These are phyloP conservation scores for Akanthomyces lecanii DNA, from an alignment of 2,329 filamentous ascomycete genomes.

Conservation along the genomic window DNA sequence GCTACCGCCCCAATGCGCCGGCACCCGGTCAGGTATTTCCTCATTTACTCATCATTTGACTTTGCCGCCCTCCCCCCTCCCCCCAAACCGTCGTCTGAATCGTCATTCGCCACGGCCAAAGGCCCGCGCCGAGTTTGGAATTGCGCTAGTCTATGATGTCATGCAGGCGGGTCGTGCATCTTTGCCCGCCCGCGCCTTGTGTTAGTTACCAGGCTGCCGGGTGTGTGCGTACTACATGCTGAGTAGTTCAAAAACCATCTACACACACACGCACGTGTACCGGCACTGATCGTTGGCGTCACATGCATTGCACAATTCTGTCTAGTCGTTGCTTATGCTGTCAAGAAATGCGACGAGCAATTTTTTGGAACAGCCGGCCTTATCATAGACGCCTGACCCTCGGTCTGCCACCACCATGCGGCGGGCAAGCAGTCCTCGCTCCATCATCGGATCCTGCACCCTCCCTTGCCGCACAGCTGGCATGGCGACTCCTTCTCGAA, in stretches of 20 bases:
- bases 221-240: no score
- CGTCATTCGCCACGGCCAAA: no score
- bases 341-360: background rate
- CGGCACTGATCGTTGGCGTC: background rate
- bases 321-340: background rate
- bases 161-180: constrained; percentile 12
- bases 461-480: no score
- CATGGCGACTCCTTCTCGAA: no score
- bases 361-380: background rate
- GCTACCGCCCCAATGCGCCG: background rate
- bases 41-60: background rate
- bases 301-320: background rate
- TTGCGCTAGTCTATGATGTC: constrained; percentile 6
- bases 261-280: no score
- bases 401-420: no score
- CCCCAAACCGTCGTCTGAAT: background rate
- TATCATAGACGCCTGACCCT: background rate
- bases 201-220: no score
- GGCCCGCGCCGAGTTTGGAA: no score
- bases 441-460: no score
- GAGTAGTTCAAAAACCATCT: no score
- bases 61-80: background rate
- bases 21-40: no score
- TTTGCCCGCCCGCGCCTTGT: background rate
- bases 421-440: no score